Percentiles rank a stretch among this genome's conserved stretches.
These are phyloP conservation scores for Camellia japonica DNA, from an alignment of 148 eudicot genomes.

Conservation along the genomic window DNA sequence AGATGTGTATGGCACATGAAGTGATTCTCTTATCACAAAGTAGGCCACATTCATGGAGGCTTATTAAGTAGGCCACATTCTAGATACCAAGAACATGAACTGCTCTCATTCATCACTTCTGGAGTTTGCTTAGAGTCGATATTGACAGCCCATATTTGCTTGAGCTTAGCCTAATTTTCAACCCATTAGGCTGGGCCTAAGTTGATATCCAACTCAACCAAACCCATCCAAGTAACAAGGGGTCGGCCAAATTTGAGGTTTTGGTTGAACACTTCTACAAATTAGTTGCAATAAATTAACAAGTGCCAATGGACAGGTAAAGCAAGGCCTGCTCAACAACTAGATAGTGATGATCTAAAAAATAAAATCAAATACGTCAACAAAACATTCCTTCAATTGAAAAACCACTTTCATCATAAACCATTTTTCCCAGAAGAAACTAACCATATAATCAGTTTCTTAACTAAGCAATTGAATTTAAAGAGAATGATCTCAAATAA, in stretches of 20 bases:
- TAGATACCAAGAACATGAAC: background rate
- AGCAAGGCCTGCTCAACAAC: background rate
- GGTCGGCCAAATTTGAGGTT: constrained; percentile 4
- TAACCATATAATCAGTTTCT: background rate
- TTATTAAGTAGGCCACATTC: background rate
- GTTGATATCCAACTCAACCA: constrained; percentile 6
- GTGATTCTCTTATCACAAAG: background rate
- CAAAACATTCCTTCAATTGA: background rate
- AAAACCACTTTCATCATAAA: background rate
- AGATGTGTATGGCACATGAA: no score
- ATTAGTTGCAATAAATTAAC: background rate
- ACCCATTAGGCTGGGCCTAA: background rate
- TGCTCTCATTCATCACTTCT: background rate
- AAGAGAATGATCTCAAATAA: background rate
- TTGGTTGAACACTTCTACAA: background rate
- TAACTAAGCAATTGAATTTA: background rate
- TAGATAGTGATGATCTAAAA: background rate
- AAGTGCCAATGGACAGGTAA: background rate
- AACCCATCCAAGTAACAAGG: background rate
- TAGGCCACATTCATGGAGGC: background rate
- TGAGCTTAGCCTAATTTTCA: background rate
- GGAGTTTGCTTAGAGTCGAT: background rate
- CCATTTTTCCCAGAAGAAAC: background rate
- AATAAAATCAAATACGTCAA: background rate
- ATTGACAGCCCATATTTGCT: background rate